phyloP scores from a whole-genome alignment of 768 basidiomycete species.

The Infundibulicybe gibba region DNA sequence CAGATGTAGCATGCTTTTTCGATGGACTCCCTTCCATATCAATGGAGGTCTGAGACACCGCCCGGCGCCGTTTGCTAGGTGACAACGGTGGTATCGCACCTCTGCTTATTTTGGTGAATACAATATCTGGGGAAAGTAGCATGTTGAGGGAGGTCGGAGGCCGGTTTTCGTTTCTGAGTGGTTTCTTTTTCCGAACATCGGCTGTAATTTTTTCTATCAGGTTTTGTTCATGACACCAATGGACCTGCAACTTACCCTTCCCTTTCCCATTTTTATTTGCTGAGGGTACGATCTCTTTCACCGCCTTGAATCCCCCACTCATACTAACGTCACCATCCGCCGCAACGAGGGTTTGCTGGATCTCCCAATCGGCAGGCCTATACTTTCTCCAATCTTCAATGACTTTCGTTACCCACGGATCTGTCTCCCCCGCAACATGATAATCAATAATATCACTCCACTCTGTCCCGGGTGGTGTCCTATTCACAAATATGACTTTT shows the following conservation, averaged over 20 bases:
- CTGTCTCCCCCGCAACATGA: conserved; percentile 80
- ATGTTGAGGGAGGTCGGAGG: too few species aligned
- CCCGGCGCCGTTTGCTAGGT: conserved; percentile 66
- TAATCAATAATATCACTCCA: conserved; percentile 92
- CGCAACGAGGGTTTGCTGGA: conserved; percentile 70
- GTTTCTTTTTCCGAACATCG: conserved; percentile 34
- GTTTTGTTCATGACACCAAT: background rate
- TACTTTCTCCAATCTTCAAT: conserved; percentile 86
- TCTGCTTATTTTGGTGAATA: too few species aligned
- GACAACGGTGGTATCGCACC: conserved; percentile 40
- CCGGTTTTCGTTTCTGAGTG: conserved; percentile 11
- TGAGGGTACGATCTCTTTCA: conserved; percentile 35
- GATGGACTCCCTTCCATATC: conserved; percentile 72
- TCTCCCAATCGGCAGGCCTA: conserved; percentile 87
- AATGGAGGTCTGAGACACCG: conserved; percentile 56
- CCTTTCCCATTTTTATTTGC: conserved; percentile 23
- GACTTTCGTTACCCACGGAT: conserved; percentile 77
- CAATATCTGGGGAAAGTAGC: too few species aligned
- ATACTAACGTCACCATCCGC: conserved; percentile 37
- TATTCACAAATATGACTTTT: conserved; percentile 90
- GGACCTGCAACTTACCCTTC: conserved; percentile 28
- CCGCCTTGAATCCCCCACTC: conserved; percentile 44
- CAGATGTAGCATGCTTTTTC: conserved; percentile 48
- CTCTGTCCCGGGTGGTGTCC: conserved; percentile 78
- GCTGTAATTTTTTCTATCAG: background rate